These are phyloP conservation scores for Colletotrichum magnum DNA, from an alignment of 2,329 filamentous ascomycete species.

Conservation along the genomic window DNA sequence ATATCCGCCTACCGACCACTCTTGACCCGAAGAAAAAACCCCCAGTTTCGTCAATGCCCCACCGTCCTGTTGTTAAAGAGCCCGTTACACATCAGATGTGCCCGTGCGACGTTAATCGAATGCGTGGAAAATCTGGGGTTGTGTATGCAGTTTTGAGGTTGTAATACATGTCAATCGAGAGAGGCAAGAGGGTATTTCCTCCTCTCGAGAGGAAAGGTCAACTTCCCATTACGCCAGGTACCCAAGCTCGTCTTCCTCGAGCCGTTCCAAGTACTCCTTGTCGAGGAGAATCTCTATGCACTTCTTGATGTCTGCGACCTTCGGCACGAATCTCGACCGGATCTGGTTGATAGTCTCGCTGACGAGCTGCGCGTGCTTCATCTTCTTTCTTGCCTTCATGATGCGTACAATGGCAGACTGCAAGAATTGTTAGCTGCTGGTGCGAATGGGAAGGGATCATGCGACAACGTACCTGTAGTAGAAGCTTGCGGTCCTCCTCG, in stretches of 20 bases:
- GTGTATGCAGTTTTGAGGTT: slow-evolving; percentile 41
- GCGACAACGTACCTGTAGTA: slow-evolving; percentile 86
- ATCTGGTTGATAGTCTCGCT: slow-evolving; percentile 97
- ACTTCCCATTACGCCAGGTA: slow-evolving; percentile 81
- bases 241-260: slow-evolving; percentile 94
- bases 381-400: slow-evolving; percentile 99
- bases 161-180: slow-evolving; percentile 38
- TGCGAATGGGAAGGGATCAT: slow-evolving; percentile 5
- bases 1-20: slow-evolving; percentile 28
- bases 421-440: slow-evolving; percentile 44
- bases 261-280: slow-evolving; percentile 97
- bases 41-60: slow-evolving; percentile 27
- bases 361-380: slow-evolving; percentile 97
- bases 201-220: slow-evolving; percentile 31
- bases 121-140: slow-evolving; percentile 30
- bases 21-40: slow-evolving; percentile 33
- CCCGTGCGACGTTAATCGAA: slow-evolving; percentile 26
- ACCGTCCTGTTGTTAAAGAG: slow-evolving; percentile 35
- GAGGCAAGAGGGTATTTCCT: slow-evolving; percentile 37
- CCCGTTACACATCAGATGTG: slow-evolving; percentile 35
- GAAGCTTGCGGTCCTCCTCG: slow-evolving; percentile 95
- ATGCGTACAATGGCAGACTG: slow-evolving; percentile 98
- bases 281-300: slow-evolving; percentile 98
- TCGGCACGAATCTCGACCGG: slow-evolving; percentile 91
- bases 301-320: slow-evolving; percentile 97